Conservation (phyloP, 768 basidiomycete genomes). For the Tulasnella sp. region DNA sequence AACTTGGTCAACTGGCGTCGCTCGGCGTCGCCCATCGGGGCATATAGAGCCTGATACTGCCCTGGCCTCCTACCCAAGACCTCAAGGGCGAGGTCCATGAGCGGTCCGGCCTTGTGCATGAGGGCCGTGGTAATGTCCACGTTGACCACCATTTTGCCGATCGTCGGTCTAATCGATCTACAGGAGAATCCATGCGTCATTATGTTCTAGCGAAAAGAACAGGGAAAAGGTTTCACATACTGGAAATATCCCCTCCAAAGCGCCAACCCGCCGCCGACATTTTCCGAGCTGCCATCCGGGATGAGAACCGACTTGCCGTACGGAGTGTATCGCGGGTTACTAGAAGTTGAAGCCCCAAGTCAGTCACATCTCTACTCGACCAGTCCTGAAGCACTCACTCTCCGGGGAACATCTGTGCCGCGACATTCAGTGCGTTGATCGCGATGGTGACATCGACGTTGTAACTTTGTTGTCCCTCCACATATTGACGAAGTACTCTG, state of each 20-base stretch:
- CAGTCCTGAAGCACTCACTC: slow-evolving; percentile 22
- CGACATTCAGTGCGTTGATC: slow-evolving; percentile 41
- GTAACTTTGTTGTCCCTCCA: neutral
- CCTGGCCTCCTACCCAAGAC: neutral
- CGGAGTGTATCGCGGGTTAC: slow-evolving; percentile 34
- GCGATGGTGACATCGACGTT: neutral
- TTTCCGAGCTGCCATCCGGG: slow-evolving; percentile 39
- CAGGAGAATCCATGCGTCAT: neutral
- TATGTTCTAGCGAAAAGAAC: neutral
- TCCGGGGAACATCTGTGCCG: slow-evolving; percentile 62
- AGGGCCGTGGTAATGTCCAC: slow-evolving; percentile 67
- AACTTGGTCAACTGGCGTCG: neutral
- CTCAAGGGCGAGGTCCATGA: slow-evolving; percentile 40
- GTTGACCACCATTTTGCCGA: slow-evolving; percentile 55
- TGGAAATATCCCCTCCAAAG: slow-evolving; percentile 78
- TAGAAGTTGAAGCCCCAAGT: neutral
- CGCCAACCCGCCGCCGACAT: slow-evolving; percentile 44
- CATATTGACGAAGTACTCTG: no score
- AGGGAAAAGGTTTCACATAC: slow-evolving; percentile 16
- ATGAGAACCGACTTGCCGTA: slow-evolving; percentile 69
- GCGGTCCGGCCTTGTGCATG: slow-evolving; percentile 49
- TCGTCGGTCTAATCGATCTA: slow-evolving; percentile 51
- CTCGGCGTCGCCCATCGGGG: slow-evolving; percentile 27
- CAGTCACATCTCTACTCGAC: neutral
- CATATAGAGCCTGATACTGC: slow-evolving; percentile 33